Evolutionary conservation across 176 grass and related monocot genomes (phyloP), one percentile per base, ranked within the genome.

Genomic region (Luzula sylvatica): DNA sequence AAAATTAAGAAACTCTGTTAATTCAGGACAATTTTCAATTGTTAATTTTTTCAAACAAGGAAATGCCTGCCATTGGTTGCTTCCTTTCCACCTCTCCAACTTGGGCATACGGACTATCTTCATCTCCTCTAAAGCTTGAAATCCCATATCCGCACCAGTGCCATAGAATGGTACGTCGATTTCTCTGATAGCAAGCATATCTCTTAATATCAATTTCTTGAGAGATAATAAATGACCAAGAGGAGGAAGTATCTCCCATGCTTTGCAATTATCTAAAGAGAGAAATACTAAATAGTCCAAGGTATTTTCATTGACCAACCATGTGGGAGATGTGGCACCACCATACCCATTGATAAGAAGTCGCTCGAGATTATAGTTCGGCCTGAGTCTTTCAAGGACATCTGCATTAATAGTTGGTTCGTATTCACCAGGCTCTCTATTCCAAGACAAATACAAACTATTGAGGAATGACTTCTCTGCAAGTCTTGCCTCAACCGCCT

Each of bases 371-470:
- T 59, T 41, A 1, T 0, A 2, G 55, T 75, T 3, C 51, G 79
- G 73, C 17, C 70, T 20, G 50, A 75, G 78, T 20, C 22, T 50
- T 9, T 75, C 56, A 16, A 81, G 23, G 9, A 83, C 74, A 0
- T 58, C 24, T 42, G 7, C 48, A 19, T 17, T 22, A 11, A 5
- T 0, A 19, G 14, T 0, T 0, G 32, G 45, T 26, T 23, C 47
- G 9, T 21, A 5, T 0, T 53, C 5, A 0, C 11, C n/a, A n/a
- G n/a, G n/a, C 24, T 15, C 0, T 45, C 20, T 4, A 3, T 14
- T 25, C 79, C 73, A 72, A 0, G 14, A 47, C 17, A 82, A 77
- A 19, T 25, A 5, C 13, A 77, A 2, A 14, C 17, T 46, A 32
- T 39, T 41, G 6, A 77, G 15, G 26, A 67, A 7, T 13, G 39